Evolutionary conservation across 1,284 basidiomycete species (phyloP).

Genomic region (Trichosporon sp.): DNA sequence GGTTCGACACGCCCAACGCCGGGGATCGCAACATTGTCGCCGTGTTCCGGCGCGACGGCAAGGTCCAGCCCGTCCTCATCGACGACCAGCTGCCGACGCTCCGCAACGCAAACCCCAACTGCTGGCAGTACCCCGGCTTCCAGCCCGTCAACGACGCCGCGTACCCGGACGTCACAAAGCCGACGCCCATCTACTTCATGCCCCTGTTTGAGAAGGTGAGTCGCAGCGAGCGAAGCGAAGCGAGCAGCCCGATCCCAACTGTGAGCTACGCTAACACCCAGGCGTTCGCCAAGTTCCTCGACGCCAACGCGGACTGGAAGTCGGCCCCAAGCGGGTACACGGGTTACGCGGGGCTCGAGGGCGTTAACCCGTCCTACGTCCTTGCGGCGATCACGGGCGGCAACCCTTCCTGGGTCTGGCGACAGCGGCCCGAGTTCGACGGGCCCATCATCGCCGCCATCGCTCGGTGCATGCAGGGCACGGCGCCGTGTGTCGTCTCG

Average conservation of each 20-base stretch:
- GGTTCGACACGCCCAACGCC: neutral
- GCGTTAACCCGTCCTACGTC: constrained; percentile 26
- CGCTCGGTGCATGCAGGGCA: constrained; percentile 29
- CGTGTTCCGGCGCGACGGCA: constrained; percentile 30
- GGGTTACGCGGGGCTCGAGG: constrained; percentile 29
- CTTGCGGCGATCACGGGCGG: constrained; percentile 33
- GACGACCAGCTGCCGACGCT: constrained; percentile 34
- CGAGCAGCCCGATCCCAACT: neutral
- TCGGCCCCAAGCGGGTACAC: neutral
- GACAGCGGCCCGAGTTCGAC: constrained; percentile 23
- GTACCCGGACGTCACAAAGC: constrained; percentile 21
- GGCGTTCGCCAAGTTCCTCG: constrained; percentile 36
- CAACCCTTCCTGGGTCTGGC: constrained; percentile 22
- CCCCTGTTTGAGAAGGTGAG: constrained; percentile 34
- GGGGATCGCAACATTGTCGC: constrained; percentile 21
- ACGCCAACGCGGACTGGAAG: constrained; percentile 27
- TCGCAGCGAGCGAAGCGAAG: neutral
- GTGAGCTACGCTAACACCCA: neutral
- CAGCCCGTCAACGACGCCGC: constrained; percentile 33
- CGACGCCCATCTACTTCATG: constrained; percentile 35
- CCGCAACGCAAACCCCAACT: constrained; percentile 25
- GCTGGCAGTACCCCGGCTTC: constrained; percentile 33
- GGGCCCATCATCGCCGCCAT: constrained; percentile 25
- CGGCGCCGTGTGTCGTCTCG: constrained; percentile 28
- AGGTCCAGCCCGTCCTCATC: constrained; percentile 25